Conservation (phyloP, 2,329 filamentous ascomycete genomes). For the Penicillium sp. region DNA sequence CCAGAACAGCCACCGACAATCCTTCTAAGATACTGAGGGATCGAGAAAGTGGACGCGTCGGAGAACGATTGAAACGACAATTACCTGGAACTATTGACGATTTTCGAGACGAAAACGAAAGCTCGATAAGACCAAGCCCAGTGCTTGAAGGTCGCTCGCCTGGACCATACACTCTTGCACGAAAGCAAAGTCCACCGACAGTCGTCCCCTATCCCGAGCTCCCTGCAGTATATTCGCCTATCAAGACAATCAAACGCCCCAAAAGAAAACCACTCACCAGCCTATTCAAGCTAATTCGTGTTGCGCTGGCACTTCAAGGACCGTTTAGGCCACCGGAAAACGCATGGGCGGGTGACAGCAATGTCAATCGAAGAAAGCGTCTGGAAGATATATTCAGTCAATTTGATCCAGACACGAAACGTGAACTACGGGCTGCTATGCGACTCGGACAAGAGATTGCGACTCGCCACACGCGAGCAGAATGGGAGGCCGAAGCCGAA, state of each 20-base stretch:
- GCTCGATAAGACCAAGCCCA: conserved; percentile 14
- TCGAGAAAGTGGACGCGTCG: conserved; percentile 24
- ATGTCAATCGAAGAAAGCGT: conserved; percentile 19
- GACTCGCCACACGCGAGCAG: conserved; percentile 26
- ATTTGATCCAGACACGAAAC: conserved; percentile 35
- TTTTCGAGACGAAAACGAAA: conserved; percentile 12
- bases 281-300: conserved; percentile 26
- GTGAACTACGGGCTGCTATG: conserved; percentile 39
- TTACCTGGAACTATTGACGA: conserved; percentile 19
- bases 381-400: conserved; percentile 35
- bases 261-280: conserved; percentile 23
- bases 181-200: not conserved
- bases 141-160: conserved; percentile 1
- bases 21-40: conserved; percentile 26
- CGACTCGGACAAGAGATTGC: conserved; percentile 42
- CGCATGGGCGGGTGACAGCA: conserved; percentile 6
- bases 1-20: conserved; percentile 23
- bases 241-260: conserved; percentile 3
- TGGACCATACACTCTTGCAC: not conserved
- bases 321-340: conserved; percentile 23
- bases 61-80: conserved; percentile 25
- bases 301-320: conserved; percentile 36
- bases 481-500: not conserved
- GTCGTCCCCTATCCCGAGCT: conserved; percentile 16
- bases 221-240: conserved; percentile 5